Evolutionary conservation across 2,329 filamentous ascomycete species (phyloP).

Genomic region (Verruconis gallopava): DNA sequence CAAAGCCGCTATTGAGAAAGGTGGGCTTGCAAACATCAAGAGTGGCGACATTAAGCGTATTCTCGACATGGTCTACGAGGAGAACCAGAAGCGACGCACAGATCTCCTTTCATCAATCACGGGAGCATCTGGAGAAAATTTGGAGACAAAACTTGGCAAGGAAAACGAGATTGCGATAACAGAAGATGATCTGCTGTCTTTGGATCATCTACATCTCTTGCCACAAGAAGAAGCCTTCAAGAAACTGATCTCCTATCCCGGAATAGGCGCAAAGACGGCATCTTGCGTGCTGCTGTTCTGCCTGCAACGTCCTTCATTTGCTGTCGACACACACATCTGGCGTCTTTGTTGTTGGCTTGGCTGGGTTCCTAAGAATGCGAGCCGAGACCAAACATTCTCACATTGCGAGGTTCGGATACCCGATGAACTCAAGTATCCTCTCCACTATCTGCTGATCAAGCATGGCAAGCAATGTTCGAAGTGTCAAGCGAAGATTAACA

Average conservation of each 20-base stretch:
- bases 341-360: constrained; percentile 48
- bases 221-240: constrained; percentile 44
- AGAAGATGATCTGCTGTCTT: constrained; percentile 47
- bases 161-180: constrained; percentile 41
- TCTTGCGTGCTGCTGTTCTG: constrained; percentile 54
- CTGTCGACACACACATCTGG: constrained; percentile 55
- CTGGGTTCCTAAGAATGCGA: constrained; percentile 41
- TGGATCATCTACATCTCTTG: constrained; percentile 47
- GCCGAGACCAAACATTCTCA: constrained; percentile 34
- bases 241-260: constrained; percentile 45
- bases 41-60: constrained; percentile 61
- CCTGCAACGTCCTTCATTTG: constrained; percentile 49
- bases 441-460: constrained; percentile 48
- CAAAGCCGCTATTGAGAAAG: constrained; percentile 54
- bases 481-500: constrained; percentile 40
- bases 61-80: constrained; percentile 56
- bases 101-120: constrained; percentile 25
- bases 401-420: constrained; percentile 50
- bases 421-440: constrained; percentile 48
- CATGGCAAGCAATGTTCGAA: constrained; percentile 50
- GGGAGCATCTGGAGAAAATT: constrained; percentile 16
- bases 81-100: constrained; percentile 47
- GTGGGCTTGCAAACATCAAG: constrained; percentile 60
- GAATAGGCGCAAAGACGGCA: constrained; percentile 54
- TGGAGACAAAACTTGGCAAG: constrained; percentile 36